Evolutionary conservation across 1,139 yeast genomes (phyloP).

Genomic region (Saccharomyces hybrid): DNA sequence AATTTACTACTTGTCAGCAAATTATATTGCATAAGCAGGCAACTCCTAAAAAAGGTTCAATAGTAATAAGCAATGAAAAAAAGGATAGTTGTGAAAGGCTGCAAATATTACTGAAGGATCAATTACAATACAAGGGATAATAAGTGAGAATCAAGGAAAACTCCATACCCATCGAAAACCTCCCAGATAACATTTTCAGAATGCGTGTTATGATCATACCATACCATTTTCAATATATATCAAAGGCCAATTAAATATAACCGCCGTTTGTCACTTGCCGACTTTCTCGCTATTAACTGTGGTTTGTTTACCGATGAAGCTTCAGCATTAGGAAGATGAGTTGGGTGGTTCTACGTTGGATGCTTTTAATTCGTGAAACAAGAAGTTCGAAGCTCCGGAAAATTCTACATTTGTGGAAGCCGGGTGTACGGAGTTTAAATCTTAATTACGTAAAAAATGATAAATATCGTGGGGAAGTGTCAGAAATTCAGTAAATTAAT

Average conservation of each 20-base stretch:
- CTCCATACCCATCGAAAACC: neutral
- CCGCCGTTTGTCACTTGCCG: constrained; percentile 1
- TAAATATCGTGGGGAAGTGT: neutral
- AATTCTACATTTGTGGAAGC: neutral
- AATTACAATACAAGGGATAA: neutral
- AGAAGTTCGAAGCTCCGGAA: constrained; percentile 1
- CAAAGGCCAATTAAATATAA: neutral
- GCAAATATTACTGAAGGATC: neutral
- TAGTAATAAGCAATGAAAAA: neutral
- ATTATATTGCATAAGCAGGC: neutral
- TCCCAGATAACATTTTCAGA: neutral
- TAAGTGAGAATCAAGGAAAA: neutral
- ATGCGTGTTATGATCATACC: neutral
- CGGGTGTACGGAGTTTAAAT: neutral
- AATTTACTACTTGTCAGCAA: neutral
- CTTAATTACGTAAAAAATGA: neutral
- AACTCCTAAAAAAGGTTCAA: neutral
- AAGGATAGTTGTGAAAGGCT: neutral
- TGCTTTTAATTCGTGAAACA: neutral
- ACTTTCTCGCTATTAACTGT: neutral
- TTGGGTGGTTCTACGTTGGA: neutral
- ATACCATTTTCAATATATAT: neutral
- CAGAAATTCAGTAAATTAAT: neutral
- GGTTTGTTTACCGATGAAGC: constrained; percentile 1
- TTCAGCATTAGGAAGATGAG: neutral